phyloP scores from a whole-genome alignment of 2,329 filamentous ascomycete species.

The Exophiala sp. region DNA sequence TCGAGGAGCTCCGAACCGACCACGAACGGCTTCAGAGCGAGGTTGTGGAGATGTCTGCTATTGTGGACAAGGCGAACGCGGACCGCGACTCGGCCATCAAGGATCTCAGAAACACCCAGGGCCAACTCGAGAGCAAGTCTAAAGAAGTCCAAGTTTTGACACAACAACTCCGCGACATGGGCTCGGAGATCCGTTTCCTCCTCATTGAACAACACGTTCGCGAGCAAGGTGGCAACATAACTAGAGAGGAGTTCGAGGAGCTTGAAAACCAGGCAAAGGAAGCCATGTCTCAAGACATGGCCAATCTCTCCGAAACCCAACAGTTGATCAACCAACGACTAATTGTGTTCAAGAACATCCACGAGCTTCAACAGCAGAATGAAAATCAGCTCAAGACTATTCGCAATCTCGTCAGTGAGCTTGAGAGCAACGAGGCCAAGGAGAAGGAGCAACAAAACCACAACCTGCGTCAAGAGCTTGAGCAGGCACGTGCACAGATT shows the following conservation, averaged over 20 bases:
- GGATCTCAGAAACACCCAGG: constrained; percentile 70
- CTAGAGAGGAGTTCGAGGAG: constrained; percentile 68
- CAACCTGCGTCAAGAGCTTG: constrained; percentile 62
- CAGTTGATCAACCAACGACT: constrained; percentile 83
- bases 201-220: constrained; percentile 78
- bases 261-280: constrained; percentile 51
- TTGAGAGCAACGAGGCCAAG: constrained; percentile 84
- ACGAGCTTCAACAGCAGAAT: constrained; percentile 82
- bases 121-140: constrained; percentile 56
- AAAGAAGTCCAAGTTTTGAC: constrained; percentile 71
- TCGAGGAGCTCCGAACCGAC: constrained; percentile 77
- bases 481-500: constrained; percentile 55
- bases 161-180: constrained; percentile 81
- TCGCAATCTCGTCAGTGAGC: constrained; percentile 75
- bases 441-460: constrained; percentile 50
- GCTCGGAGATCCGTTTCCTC: constrained; percentile 83
- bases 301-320: constrained; percentile 76
- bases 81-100: constrained; percentile 75
- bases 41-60: constrained; percentile 73
- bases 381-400: constrained; percentile 74
- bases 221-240: constrained; percentile 72
- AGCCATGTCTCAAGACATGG: constrained; percentile 63
- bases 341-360: constrained; percentile 80
- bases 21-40: constrained; percentile 73
- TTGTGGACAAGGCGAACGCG: constrained; percentile 74